Conservation (phyloP, 805 yeast species). For the Myxozyma geophila region DNA sequence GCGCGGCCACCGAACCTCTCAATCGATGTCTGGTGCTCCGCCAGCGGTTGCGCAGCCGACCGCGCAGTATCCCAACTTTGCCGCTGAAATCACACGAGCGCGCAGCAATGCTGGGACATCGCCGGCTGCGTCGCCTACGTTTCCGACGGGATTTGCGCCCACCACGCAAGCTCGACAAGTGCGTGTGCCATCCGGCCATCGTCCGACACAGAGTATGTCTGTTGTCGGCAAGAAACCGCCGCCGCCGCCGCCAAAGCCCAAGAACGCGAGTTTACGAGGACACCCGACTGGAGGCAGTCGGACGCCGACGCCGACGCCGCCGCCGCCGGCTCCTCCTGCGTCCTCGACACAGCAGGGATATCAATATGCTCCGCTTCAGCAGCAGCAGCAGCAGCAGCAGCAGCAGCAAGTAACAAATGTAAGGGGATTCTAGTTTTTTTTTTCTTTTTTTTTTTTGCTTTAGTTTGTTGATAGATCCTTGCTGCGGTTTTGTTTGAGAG, state of each 20-base stretch:
- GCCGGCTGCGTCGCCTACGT: constrained; percentile 7
- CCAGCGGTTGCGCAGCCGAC: constrained; percentile 10
- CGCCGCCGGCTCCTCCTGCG: neutral
- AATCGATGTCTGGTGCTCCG: constrained; percentile 23
- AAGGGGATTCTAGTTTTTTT: constrained; percentile 18
- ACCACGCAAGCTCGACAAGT: constrained; percentile 11
- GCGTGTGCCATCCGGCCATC: constrained; percentile 31
- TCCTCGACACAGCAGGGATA: neutral
- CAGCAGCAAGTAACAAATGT: constrained; percentile 15
- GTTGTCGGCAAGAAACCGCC: constrained; percentile 36
- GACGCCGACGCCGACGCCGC: constrained; percentile 14
- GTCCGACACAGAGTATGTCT: constrained; percentile 32
- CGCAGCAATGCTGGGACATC: constrained; percentile 8
- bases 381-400: neutral
- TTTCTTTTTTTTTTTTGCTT: neutral
- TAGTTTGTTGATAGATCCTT: neutral
- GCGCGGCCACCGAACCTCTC: constrained; percentile 32
- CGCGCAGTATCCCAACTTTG: constrained; percentile 41
- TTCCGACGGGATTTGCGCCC: constrained; percentile 30
- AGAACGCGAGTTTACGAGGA: constrained; percentile 29
- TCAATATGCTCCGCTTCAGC: neutral
- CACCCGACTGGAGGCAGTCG: constrained; percentile 14
- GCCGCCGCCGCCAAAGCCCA: constrained; percentile 36
- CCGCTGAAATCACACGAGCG: constrained; percentile 43
- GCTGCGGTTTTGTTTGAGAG: neutral